Percentiles rank a stretch among this genome's conserved stretches.
phyloP scores from a whole-genome alignment of 192 early-diverging fungal genomes.

The Umbelopsis isabellina region DNA sequence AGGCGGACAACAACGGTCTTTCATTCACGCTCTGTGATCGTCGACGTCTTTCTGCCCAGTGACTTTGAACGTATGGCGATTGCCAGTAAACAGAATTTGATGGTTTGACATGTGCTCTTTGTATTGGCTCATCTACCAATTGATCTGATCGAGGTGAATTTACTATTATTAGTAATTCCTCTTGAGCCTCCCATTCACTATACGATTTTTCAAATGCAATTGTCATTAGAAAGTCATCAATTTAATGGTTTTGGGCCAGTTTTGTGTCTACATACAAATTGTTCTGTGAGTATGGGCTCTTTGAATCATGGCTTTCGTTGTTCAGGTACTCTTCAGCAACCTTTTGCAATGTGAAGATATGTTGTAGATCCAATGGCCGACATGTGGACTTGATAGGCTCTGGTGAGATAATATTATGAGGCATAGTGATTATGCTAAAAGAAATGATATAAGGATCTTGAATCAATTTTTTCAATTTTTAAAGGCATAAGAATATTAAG shows the following conservation, averaged over 20 bases:
- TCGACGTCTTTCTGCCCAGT: background rate
- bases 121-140: background rate
- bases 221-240: background rate
- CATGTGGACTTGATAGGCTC: background rate
- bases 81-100: background rate
- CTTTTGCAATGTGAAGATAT: no score
- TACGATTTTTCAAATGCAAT: background rate
- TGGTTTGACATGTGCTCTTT: background rate
- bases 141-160: background rate
- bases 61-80: background rate
- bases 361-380: no score
- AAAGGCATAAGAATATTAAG: background rate
- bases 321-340: no score
- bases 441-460: no score
- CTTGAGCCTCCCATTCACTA: conserved; percentile 7
- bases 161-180: conserved; percentile 8
- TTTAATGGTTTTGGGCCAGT: background rate
- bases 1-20: background rate
- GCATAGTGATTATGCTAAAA: background rate
- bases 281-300: no score
- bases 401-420: background rate
- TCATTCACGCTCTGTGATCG: conserved; percentile 7
- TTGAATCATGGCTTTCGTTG: no score
- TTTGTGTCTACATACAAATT: no score
- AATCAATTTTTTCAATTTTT: background rate